Base-by-base conservation (phyloP, 2,329 filamentous ascomycete genomes). In the Scedosporium minutisporum region DNA sequence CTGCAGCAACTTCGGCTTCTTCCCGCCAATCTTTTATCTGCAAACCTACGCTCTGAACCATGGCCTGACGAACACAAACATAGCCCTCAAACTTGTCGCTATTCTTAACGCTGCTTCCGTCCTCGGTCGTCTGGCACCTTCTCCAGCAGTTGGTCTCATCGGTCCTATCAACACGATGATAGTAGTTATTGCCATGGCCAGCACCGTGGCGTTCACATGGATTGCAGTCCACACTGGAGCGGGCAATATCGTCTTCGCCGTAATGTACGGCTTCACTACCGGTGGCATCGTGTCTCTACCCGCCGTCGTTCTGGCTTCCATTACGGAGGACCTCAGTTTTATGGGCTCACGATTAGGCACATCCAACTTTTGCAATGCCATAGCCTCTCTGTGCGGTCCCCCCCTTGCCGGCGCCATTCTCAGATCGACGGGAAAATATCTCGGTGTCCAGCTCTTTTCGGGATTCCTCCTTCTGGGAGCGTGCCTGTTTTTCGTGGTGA, bases 91-190 rank as follows among this genome's bases (percentile, higher is more conserved):
- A 64, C 72, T 83, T 25, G 70, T 83, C 4, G 71, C 81, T 2
- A 78, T 83, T 57, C 74, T 82, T 59, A 83, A 83, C 68, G 79
- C 76, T 1, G 75, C 77, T 0, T 79, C 79, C 0, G 72, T 81
- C 6, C 72, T 79, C 6, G 81, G 82, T 0, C 76, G 82, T 6
- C 71, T 82, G 1, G 67, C 80, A 0, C 80, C 79, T 0, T 76
- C 76, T 3, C 72, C 77, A 6, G 64, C 82, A 4, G 78, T 78
- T 0, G 74, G 77, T 59, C 69, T 68, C 29, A 64, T 77, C 44
- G 78, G 78, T 0, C 70, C 75, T 2, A 65, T 81, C 14, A 75
- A 79, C 62, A 73, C 75, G 1, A 73, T 76, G 64, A 68, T 77
- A 14, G 70, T 72, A 3, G 68, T 72, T 3, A 69, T 71, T 25